Evolutionary conservation across 2,329 filamentous ascomycete species (phyloP), one percentile per base, ranked within the genome.

Genomic region (Fusarium goolgardi): DNA sequence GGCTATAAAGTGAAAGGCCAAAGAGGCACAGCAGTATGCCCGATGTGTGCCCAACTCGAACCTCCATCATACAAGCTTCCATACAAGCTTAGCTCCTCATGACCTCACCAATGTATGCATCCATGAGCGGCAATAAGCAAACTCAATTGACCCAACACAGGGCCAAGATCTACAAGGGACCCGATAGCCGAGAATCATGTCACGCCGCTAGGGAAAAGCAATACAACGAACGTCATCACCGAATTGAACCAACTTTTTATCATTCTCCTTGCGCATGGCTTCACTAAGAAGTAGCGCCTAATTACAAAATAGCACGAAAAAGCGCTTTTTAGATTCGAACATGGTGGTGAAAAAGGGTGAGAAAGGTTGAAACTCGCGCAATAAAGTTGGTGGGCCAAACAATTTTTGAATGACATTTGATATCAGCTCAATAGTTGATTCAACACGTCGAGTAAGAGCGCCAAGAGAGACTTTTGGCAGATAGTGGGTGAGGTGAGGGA

Each of bases 261-360:
- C 50, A 59, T 69, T 70, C 51, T 40, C 58, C 50, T 61, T 73
- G 58, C 69, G 58, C 50, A 62, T 66, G 60, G 67, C 65, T 68
- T 70, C 51, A 45, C 32, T 63, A 65, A 60, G 55, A 70, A 55
- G 59, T 45, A 63, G 65, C 72, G 71, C 67, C 67, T 72, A 71
- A 74, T 72, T 73, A 74, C 69, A 74, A 72, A 67, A 74, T 47
- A 74, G 63, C 71, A 70, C 67, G 43, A 53, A 29, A 66, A 53
- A 67, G 69, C 72, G 71, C 69, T 63, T 73, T 67, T 74, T 67
- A 73, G 67, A 73, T 74, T 73, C 55, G 58, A 63, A 44, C 55
- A 66, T 49, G 46, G 23, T 55, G 37, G 57, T 69, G 47, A 49
- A 55, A 44, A 37, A 35, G 25, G 43, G 35, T 41, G 43, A 43